Base-by-base conservation (phyloP, 2,329 filamentous ascomycete species). In the Pseudogymnoascus sp. region DNA sequence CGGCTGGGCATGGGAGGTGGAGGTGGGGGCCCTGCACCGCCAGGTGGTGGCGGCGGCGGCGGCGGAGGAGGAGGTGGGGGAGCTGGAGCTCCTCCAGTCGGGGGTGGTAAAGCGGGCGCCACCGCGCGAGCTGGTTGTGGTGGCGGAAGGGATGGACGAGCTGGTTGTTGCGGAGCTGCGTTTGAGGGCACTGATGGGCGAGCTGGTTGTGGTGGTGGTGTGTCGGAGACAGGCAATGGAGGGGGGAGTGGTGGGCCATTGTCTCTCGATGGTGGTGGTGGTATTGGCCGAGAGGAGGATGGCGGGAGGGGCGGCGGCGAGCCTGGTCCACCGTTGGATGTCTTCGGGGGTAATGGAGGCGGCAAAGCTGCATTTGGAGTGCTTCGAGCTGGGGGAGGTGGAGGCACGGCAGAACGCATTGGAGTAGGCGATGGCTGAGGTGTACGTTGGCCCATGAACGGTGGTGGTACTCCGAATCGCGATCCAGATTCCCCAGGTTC, bases 391-490 rank as follows among this genome's bases (percentile, higher is more conserved):
- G 82, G 81, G 25, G 84, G 88, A 8, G 89, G 88, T 33, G 90
- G 90, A 65, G 91, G 90, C 16, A 87, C 84, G 38, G 86, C 79
- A 31, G 84, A 85, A 67, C 90, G 85, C 72, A 82, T 86, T 38
- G 90, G 89, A 23, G 90, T 87, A 60, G 89, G 86, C n/a, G 90
- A 90, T 40, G 90, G 87, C n/a, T 80, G 79, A 47, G 84, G 78
- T 66, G 78, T 84, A 66, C 84, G 77, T 69, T 87, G 84, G 53
- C 89, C 88, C 59, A 82, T 72, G 70, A 95, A 95, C 2, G 90
- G 85, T 5, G 92, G 92, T 63, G 92, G 91, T 5, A 96, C 90
- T 35, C 83, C 84, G 70, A 91, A 92, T 67, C 80, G 88, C 62
- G 83, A 80, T 4, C 72, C 69, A 37, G 75, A 63, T 63, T 74